A percentile compares a stretch with the other conserved stretches of the same genome.
phyloP scores from a whole-genome alignment of 768 basidiomycete genomes.

The Cytidiella melzeri region DNA sequence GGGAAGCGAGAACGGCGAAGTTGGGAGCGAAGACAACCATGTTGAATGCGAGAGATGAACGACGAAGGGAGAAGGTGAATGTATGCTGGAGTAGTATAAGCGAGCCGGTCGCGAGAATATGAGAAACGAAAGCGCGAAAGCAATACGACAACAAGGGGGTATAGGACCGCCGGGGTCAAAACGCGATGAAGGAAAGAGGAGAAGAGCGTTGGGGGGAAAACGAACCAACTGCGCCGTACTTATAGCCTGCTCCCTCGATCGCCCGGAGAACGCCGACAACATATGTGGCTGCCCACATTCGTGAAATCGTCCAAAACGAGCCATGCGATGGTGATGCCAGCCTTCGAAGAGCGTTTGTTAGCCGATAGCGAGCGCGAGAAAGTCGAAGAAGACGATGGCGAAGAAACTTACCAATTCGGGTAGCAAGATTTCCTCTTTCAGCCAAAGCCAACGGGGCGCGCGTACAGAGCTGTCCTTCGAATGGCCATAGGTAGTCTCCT shows the following conservation, averaged over 20 bases:
- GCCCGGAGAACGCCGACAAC: neutral
- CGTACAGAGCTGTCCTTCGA: too few relatives aligned
- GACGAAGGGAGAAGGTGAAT: slow-evolving; percentile 10
- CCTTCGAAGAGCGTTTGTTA: neutral
- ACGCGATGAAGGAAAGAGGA: slow-evolving; percentile 30
- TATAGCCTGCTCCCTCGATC: slow-evolving; percentile 13
- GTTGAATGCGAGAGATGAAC: slow-evolving; percentile 15
- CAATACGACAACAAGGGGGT: slow-evolving; percentile 19
- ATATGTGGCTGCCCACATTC: too few relatives aligned
- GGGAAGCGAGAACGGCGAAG: slow-evolving; percentile 40
- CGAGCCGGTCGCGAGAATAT: slow-evolving; percentile 19
- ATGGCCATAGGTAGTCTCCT: too few relatives aligned
- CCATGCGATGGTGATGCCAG: neutral
- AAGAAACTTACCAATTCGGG: neutral
- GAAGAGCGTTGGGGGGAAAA: slow-evolving; percentile 23
- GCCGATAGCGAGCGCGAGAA: neutral
- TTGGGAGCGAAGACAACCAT: slow-evolving; percentile 48
- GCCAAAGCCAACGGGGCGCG: too few relatives aligned
- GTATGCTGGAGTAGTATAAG: slow-evolving; percentile 16
- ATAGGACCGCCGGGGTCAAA: slow-evolving; percentile 51
- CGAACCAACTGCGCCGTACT: slow-evolving; percentile 9
- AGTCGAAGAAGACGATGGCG: neutral
- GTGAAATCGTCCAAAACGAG: neutral
- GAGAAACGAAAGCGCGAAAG: slow-evolving; percentile 18
- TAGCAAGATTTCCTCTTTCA: neutral